Conservation (phyloP, 2,329 filamentous ascomycete species). For the Triangularia verruculosa region DNA sequence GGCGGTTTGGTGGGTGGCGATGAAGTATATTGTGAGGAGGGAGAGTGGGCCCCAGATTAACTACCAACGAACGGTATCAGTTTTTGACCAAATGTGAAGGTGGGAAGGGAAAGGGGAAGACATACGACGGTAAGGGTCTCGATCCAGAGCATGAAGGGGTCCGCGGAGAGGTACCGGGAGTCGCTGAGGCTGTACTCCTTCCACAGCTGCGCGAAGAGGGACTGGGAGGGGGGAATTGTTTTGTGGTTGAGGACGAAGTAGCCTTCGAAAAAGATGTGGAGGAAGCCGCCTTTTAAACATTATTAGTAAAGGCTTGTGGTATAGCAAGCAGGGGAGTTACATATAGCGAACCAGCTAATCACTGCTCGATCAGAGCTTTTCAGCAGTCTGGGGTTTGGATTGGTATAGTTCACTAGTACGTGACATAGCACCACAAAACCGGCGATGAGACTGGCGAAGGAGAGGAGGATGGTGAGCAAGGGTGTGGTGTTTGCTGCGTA, state of each 20-base stretch:
- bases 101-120: slow-evolving; percentile 18
- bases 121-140: slow-evolving; percentile 75
- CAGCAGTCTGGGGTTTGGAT: slow-evolving; percentile 35
- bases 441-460: slow-evolving; percentile 23
- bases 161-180: slow-evolving; percentile 78
- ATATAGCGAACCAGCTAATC: slow-evolving; percentile 54
- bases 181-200: slow-evolving; percentile 89
- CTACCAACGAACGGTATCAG: slow-evolving; percentile 34
- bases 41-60: slow-evolving; percentile 59
- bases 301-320: not conserved
- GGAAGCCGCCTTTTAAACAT: slow-evolving; percentile 54
- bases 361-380: slow-evolving; percentile 25
- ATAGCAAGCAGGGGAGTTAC: slow-evolving; percentile 32
- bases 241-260: slow-evolving; percentile 74
- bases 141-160: slow-evolving; percentile 82
- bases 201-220: slow-evolving; percentile 81
- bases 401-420: slow-evolving; percentile 31
- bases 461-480: slow-evolving; percentile 37
- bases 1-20: slow-evolving; percentile 34
- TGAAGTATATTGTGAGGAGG: slow-evolving; percentile 46
- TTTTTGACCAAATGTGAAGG: not conserved
- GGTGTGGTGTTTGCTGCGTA: slow-evolving; percentile 46
- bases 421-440: slow-evolving; percentile 32
- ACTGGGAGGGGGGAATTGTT: slow-evolving; percentile 63
- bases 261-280: slow-evolving; percentile 82